phyloP scores from a whole-genome alignment of 495 filamentous ascomycete species.

The Xylaria sp. region DNA sequence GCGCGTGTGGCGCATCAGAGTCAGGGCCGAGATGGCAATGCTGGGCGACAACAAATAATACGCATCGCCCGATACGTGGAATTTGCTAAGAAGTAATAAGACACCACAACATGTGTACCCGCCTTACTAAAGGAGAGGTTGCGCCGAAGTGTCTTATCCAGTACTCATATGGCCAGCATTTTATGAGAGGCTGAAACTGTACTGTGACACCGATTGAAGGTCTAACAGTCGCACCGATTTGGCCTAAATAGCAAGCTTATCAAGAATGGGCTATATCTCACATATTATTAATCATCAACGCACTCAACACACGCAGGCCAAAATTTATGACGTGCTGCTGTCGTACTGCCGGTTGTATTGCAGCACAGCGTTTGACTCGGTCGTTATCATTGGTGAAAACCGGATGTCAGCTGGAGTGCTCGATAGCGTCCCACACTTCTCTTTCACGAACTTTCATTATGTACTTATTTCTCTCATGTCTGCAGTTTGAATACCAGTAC shows the following conservation, averaged over 20 bases:
- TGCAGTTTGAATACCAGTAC: background rate
- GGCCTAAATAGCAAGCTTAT: background rate
- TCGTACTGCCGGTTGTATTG: too few relatives aligned
- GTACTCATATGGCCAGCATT: background rate
- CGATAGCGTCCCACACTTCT: background rate
- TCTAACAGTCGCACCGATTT: background rate
- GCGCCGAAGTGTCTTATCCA: background rate
- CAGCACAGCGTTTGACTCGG: background rate
- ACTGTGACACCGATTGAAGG: background rate
- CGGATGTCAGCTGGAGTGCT: background rate
- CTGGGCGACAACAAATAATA: background rate
- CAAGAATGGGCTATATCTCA: background rate
- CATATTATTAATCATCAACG: too few relatives aligned
- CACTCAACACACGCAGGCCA: background rate
- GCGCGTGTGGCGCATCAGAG: background rate
- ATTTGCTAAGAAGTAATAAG: background rate
- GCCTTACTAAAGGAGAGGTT: background rate
- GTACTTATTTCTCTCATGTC: background rate
- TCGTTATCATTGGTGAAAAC: background rate
- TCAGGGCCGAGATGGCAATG: background rate
- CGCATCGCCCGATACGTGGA: background rate
- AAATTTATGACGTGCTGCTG: background rate
- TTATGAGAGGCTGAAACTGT: background rate
- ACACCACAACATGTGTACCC: too few relatives aligned
- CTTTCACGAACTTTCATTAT: background rate